Evolutionary conservation across 768 basidiomycete genomes (phyloP).

Genomic region (Boletellus ananiceps): DNA sequence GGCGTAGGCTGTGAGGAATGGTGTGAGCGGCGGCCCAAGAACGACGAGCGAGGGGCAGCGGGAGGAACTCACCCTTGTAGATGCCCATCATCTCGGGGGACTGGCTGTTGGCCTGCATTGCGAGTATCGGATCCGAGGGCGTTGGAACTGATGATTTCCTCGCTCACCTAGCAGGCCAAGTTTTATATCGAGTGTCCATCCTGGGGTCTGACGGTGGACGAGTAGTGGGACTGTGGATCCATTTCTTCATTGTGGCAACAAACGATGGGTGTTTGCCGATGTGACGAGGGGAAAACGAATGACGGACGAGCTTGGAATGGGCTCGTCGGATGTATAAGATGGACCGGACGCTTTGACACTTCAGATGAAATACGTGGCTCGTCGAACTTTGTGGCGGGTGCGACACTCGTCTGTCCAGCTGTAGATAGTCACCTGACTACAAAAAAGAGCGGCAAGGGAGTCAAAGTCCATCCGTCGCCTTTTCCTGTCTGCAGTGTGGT

Average conservation of each 20-base stretch:
- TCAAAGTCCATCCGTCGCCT: too few species aligned
- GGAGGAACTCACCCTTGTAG: conserved; percentile 2
- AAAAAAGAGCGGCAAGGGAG: too few species aligned
- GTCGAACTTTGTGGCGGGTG: too few species aligned
- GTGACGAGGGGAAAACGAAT: neutral
- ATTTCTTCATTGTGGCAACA: neutral
- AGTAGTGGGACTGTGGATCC: neutral
- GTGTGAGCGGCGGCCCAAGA: neutral
- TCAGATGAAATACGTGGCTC: too few species aligned
- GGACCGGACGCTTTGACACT: too few species aligned
- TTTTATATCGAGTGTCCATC: conserved; percentile 12
- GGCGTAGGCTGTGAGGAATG: conserved; percentile 4
- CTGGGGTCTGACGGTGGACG: neutral
- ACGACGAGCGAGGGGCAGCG: too few species aligned
- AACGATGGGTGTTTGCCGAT: neutral
- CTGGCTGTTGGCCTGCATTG: conserved; percentile 3
- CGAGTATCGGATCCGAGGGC: neutral
- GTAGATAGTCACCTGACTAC: too few species aligned
- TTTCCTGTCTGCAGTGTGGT: too few species aligned
- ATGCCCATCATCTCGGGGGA: conserved; percentile 7
- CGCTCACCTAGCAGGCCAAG: neutral
- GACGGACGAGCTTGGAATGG: neutral
- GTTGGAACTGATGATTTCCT: neutral
- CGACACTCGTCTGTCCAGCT: too few species aligned
- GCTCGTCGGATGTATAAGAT: neutral